Base-by-base conservation (phyloP, 2,329 filamentous ascomycete species). In the Cercospora sojina region DNA sequence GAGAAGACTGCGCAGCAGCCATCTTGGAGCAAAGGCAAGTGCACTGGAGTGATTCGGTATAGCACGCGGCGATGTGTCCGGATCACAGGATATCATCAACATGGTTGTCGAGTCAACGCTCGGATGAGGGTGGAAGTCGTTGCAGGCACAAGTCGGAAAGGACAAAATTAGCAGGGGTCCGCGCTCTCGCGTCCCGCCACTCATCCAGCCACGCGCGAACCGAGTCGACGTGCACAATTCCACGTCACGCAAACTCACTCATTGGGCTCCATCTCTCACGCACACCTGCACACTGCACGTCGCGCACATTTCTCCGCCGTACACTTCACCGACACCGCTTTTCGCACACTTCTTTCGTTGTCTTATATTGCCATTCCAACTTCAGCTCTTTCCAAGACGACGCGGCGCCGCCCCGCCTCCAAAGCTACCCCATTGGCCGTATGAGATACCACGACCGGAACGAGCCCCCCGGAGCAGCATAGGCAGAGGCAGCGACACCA, bases 121-220 rank as follows among this genome's bases (percentile, higher is more conserved):
- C 47, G 47, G 47, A 53, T 27, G 47, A 53, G 47, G 47, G 9
- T 51, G 47, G 47, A 51, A 51, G 47, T 27, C 47, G 47, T 51
- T 51, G 47, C 47, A 51, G 20, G 47, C 47, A 51, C 47, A 23
- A 51, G 47, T 47, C 43, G 20, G 43, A 23, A 47, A 7, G 12
- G 20, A 23, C 47, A 51, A 51, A 53, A 27, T 53, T 53, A 53
- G 47, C 47, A 23, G 47, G 47, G 47, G 47, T 53, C 47, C 18
- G 47, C 23, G 47, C 47, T 53, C 47, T 53, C 47, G 47, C 47
- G 47, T 53, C 47, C 47, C 47, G 47, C 47, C 47, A 53, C 47
- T 27, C 47, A n/a, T 27, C 47, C 47, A 53, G 47, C 47, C 47
- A 53, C 47, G 47, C 47, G 47, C 47, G 47, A 53, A 53, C 20